Evolutionary conservation across 352 stramenopile genomes (phyloP).

Genomic region (Nothophytophthora sp.): DNA sequence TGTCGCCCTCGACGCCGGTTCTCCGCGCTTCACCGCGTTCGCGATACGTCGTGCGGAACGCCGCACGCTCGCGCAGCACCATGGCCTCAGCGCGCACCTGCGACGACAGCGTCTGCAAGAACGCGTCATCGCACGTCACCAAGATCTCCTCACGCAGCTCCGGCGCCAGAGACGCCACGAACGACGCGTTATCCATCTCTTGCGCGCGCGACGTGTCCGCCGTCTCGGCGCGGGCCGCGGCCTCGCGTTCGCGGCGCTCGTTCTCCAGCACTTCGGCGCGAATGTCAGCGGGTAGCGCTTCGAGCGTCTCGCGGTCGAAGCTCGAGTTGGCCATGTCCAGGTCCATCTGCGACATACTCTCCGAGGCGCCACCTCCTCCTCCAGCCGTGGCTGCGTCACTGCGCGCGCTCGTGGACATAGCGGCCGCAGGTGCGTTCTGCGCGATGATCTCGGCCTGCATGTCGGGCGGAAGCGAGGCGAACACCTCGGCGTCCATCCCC

Average conservation of each 20-base stretch:
- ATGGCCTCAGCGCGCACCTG: slow-evolving; percentile 96
- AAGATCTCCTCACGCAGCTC: slow-evolving; percentile 97
- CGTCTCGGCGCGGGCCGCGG: slow-evolving; percentile 57
- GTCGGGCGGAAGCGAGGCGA: slow-evolving; percentile 93
- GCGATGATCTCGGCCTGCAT: slow-evolving; percentile 97
- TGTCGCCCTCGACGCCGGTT: slow-evolving; percentile 45
- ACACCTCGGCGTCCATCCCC: slow-evolving; percentile 97
- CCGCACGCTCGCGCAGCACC: slow-evolving; percentile 93
- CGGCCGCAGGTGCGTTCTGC: slow-evolving; percentile 56
- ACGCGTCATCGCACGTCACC: slow-evolving; percentile 94
- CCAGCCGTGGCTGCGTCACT: slow-evolving; percentile 34
- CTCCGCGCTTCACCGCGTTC: slow-evolving; percentile 33
- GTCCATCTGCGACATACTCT: slow-evolving; percentile 80
- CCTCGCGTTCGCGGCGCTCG: slow-evolving; percentile 92
- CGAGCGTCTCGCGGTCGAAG: slow-evolving; percentile 95
- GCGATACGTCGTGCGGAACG: slow-evolving; percentile 72
- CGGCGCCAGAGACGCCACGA: slow-evolving; percentile 95
- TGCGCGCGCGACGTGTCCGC: slow-evolving; percentile 95
- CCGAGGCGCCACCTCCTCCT: slow-evolving; percentile 35
- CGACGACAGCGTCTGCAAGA: slow-evolving; percentile 94
- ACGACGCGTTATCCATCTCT: slow-evolving; percentile 99
- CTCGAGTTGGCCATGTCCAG: slow-evolving; percentile 88
- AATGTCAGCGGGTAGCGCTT: slow-evolving; percentile 97
- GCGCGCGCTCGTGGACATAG: slow-evolving; percentile 19
- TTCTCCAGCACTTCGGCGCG: slow-evolving; percentile 96